Percentiles rank a stretch among this genome's conserved stretches.
Evolutionary conservation across 208 protist genomes (phyloP).

Genomic region (Trypanosoma boissoni): DNA sequence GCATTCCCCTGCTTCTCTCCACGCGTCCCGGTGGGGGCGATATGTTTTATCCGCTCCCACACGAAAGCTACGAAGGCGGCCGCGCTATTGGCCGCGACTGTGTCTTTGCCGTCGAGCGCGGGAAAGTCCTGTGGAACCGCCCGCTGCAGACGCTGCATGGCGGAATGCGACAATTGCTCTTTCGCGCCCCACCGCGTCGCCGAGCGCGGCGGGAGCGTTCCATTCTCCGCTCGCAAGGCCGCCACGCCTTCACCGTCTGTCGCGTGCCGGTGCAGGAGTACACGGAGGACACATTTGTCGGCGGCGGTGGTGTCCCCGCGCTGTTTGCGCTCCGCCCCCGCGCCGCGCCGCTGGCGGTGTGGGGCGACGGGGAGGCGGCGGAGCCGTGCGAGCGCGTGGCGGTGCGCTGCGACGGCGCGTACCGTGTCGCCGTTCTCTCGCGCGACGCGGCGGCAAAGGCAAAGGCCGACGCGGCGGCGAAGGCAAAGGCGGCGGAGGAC

Average conservation of each 20-base stretch:
- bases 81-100: not conserved
- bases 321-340: conserved; percentile 18
- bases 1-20: conserved; percentile 66
- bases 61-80: conserved; percentile 42
- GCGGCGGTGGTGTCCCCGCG: conserved; percentile 13
- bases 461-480: not conserved
- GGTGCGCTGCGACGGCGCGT: conserved; percentile 31
- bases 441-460: not conserved
- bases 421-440: conserved; percentile 32
- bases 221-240: not conserved
- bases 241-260: conserved; percentile 7
- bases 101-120: conserved; percentile 2
- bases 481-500: not conserved
- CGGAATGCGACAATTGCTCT: conserved; percentile 17
- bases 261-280: conserved; percentile 22
- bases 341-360: conserved; percentile 18
- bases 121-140: conserved; percentile 20
- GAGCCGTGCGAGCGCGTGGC: not conserved
- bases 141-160: conserved; percentile 22
- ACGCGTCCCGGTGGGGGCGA: conserved; percentile 73
- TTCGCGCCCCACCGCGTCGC: not conserved
- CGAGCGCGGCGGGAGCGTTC: not conserved
- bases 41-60: conserved; percentile 82
- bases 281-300: conserved; percentile 18
- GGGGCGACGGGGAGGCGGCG: not conserved